Base-by-base conservation (phyloP, 768 basidiomycete species). In the Lenzites betulinus region DNA sequence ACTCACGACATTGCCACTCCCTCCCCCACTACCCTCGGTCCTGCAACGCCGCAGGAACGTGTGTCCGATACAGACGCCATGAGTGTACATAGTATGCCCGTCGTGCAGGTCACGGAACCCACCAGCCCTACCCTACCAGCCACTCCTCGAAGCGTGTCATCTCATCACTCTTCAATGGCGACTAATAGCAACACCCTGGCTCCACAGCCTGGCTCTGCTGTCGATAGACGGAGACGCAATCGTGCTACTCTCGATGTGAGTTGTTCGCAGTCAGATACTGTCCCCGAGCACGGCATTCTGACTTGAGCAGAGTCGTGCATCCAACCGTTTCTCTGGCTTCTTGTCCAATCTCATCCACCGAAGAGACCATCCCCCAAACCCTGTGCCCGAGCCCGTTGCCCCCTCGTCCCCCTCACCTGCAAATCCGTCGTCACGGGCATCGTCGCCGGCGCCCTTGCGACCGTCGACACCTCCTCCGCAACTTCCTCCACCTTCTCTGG, bases 301-400 rank as follows among this genome's bases (percentile, higher is more conserved):
- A 67, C 61, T 51, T 43, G 22, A 60, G 18, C 54, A 87, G 81
- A 73, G 74, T 60, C 86, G 90, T 58, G 76, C 87, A 39, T 80
- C 87, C 26, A 91, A 87, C 69, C 82, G 92, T 28, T 78, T 93
- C 30, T 93, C 92, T 25, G 92, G 92, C n/a, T 93, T 93, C 74
- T 86, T 93, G 71, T 87, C 83, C 16, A 85, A 83, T 66, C 79
- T 93, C 59, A 89, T 93, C 7, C 85, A 89, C 69, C 84, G 91
- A 57, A 82, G 88, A 50, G 88, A 92, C 54, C 75, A 73, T 15
- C 68, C 76, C 3, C 63, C 68, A 28, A 61, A 71, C 3, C 43
- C 71, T 41, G 46, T 64, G 13, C 51, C 66, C 1, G 70, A 71
- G 38, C 64, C 64, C 2, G 58, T 63, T 20, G 51, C 70, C 1